Evolutionary conservation across 2,329 filamentous ascomycete genomes (phyloP), one percentile per base, ranked within the genome.

Genomic region (Pleurostoma richardsiae): DNA sequence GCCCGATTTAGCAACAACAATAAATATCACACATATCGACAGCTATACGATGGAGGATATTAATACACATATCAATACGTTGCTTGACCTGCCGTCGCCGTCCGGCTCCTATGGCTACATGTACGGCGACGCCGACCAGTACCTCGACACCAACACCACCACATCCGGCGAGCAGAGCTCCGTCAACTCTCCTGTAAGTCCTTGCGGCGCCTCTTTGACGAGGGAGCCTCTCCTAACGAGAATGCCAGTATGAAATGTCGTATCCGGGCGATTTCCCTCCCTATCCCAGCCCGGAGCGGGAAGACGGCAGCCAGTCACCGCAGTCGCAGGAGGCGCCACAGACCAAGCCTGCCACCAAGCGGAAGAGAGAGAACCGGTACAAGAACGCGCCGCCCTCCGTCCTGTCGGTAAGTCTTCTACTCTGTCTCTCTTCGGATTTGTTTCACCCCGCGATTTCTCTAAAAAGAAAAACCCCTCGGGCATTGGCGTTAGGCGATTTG

Each of bases 361-460:
- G 72, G 46, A 76, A 73, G 56, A 66, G 73, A 27, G 72, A 76
- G 53, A 77, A 76, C 58, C 65, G 74, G 42, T 77, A 78, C 53
- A 75, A 76, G 57, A 75, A 77, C 46, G 73, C 73, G 1, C 70
- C 73, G 1, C 71, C 72, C 0, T 70, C 71, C 4, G 73, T 76
- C 10, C 60, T 76, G 46, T 72, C 68, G 47, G 73, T 76, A 66
- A 60, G 72, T n/a, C 10, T 28, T 19, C 8, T n/a, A 11, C 19
- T 19, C 19, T 19, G 19, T 19, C 19, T 19, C 19, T 19, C 19
- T 19, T 19, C 19, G 19, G 2, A 19, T 19, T 19, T 19, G 19
- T 19, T 19, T 19, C 19, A 19, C 19, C 19, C 19, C 19, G 19
- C 19, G 19, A 19, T 19, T 19, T 19, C 19, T 42, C 49, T 43